These are phyloP conservation scores for Cyberlindnera mrakii DNA, from an alignment of 805 yeast species.

Conservation along the genomic window DNA sequence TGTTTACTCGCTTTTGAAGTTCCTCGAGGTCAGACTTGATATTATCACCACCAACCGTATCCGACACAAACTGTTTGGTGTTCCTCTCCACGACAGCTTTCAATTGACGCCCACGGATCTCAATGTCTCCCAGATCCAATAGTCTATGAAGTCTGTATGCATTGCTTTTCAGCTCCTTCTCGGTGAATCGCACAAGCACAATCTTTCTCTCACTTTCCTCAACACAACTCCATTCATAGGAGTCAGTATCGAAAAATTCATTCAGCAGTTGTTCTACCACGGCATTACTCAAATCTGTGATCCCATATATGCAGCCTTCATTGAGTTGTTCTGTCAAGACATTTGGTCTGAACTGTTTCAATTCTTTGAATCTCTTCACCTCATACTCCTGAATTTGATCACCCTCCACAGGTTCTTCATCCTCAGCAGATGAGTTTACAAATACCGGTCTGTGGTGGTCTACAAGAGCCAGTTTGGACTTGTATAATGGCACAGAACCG, in stretches of 20 bases:
- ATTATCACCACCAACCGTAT: conserved; percentile 4
- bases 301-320: conserved; percentile 30
- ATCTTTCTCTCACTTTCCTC: conserved; percentile 29
- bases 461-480: conserved; percentile 3
- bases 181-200: conserved; percentile 29
- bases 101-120: conserved; percentile 2
- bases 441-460: neutral
- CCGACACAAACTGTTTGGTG: conserved; percentile 8
- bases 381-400: conserved; percentile 5
- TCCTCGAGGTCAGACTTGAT: neutral
- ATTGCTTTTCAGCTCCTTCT: neutral
- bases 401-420: conserved; percentile 1
- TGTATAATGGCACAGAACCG: conserved; percentile 18
- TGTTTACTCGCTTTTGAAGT: neutral
- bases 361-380: conserved; percentile 14
- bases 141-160: neutral
- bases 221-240: conserved; percentile 31
- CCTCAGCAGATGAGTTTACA: neutral
- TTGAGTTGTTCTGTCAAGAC: conserved; percentile 24
- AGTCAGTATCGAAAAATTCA: conserved; percentile 8
- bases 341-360: conserved; percentile 27
- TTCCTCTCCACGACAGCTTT: conserved; percentile 6
- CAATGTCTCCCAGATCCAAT: neutral
- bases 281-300: conserved; percentile 27
- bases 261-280: conserved; percentile 31